Percentiles rank a stretch among this genome's conserved stretches.
These are phyloP conservation scores for Tolypocladium guangdongense DNA, from an alignment of 2,329 filamentous ascomycete genomes.

Conservation along the genomic window DNA sequence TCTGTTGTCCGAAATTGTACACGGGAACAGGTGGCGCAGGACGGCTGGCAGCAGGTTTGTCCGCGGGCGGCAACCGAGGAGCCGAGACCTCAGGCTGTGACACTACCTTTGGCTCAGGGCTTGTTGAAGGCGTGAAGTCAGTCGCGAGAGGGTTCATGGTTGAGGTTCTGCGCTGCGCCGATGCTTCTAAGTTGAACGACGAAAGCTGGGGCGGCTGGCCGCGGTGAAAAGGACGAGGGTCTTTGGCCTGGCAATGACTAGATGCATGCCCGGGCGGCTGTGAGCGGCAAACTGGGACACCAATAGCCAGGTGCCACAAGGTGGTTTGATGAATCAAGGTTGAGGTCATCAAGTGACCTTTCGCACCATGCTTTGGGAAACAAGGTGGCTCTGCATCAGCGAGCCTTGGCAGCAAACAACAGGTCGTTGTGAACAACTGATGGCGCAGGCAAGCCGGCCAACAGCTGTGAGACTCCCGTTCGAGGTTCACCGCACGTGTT, in stretches of 20 bases:
- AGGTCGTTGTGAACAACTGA: neutral
- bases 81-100: neutral
- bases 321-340: neutral
- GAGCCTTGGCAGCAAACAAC: neutral
- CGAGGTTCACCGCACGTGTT: neutral
- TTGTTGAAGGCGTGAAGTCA: constrained; percentile 12
- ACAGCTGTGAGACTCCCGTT: neutral
- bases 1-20: neutral
- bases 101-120: neutral
- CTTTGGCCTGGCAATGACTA: neutral
- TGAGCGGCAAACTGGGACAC: neutral
- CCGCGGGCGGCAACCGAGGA: neutral
- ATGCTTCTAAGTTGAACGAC: neutral
- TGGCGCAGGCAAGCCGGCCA: neutral
- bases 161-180: neutral
- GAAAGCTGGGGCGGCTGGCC: neutral
- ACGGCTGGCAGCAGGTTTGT: neutral
- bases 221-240: neutral
- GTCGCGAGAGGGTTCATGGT: constrained; percentile 18
- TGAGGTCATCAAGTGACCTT: neutral
- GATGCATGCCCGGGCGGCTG: neutral
- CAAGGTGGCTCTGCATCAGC: neutral
- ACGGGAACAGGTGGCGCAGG: neutral
- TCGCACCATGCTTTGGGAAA: neutral
- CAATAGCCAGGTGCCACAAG: neutral